Conservation (phyloP, 768 basidiomycete species). For the Boletus fagicola region DNA sequence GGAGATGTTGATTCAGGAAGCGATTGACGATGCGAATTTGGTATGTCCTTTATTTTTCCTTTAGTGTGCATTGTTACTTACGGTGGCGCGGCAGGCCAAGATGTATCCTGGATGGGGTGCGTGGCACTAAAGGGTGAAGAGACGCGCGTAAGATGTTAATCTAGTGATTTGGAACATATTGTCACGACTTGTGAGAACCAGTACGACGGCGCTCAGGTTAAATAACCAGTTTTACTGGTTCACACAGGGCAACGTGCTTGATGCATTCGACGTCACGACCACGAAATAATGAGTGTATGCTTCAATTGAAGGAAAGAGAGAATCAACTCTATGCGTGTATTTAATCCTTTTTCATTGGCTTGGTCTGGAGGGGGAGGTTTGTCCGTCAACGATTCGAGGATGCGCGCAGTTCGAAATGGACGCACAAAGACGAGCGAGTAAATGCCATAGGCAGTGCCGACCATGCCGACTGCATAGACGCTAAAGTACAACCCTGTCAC, state of each 20-base stretch:
- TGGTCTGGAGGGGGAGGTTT: conserved; percentile 19
- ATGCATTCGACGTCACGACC: background rate
- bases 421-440: conserved; percentile 47
- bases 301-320: conserved; percentile 11
- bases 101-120: conserved; percentile 94
- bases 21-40: conserved; percentile 71
- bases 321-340: conserved; percentile 18
- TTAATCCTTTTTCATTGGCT: conserved; percentile 30
- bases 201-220: background rate
- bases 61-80: background rate
- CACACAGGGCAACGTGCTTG: background rate
- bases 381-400: background rate
- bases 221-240: background rate
- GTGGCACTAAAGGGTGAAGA: conserved; percentile 52
- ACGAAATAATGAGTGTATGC: conserved; percentile 9
- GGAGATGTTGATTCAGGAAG: conserved; percentile 87
- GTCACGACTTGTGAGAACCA: background rate
- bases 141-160: background rate
- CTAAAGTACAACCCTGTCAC: conserved; percentile 53
- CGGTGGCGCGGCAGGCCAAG: conserved; percentile 50
- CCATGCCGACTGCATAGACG: conserved; percentile 53
- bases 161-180: background rate
- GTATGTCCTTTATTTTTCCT: conserved; percentile 34
- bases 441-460: conserved; percentile 50
- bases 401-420: background rate